These are phyloP conservation scores for Phytophthora agathidicida DNA, from an alignment of 352 stramenopile genomes.

Conservation along the genomic window DNA sequence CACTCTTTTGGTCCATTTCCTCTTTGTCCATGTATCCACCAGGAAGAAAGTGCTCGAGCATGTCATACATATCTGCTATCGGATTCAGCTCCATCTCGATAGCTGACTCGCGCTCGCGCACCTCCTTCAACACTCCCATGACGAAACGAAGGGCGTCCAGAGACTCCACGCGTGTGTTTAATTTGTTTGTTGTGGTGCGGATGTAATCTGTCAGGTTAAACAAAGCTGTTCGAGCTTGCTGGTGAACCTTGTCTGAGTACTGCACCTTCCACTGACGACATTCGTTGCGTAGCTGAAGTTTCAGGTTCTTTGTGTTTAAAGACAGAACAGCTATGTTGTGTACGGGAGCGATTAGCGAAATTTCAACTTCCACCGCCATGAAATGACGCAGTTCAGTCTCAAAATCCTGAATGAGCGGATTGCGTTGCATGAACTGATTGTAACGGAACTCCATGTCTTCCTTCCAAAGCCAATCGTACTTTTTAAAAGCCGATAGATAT, in stretches of 20 bases:
- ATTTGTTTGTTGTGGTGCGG: conserved; percentile 72
- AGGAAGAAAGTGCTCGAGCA: conserved; percentile 89
- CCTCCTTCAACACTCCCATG: conserved; percentile 86
- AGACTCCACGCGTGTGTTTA: conserved; percentile 68
- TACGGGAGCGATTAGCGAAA: conserved; percentile 77
- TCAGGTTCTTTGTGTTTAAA: conserved; percentile 90
- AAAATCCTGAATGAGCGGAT: conserved; percentile 85
- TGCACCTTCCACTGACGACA: conserved; percentile 88
- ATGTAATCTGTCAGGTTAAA: conserved; percentile 83
- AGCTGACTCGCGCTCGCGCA: conserved; percentile 83
- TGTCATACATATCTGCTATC: conserved; percentile 91
- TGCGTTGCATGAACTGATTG: conserved; percentile 85
- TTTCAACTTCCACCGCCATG: conserved; percentile 81
- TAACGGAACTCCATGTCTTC: conserved; percentile 90
- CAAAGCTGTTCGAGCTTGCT: conserved; percentile 69
- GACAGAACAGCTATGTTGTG: conserved; percentile 89
- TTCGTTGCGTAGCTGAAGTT: conserved; percentile 85
- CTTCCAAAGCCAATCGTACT: conserved; percentile 92
- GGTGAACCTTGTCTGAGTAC: conserved; percentile 85
- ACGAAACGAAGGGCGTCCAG: conserved; percentile 81
- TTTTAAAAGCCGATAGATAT: conserved; percentile 84
- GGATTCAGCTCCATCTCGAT: conserved; percentile 92
- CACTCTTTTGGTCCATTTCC: conserved; percentile 92
- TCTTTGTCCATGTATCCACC: conserved; percentile 88
- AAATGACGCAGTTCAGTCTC: conserved; percentile 83